Percentiles rank a stretch among this genome's conserved stretches.
Conservation (phyloP, 495 filamentous ascomycete species). For the Halenospora varia region DNA sequence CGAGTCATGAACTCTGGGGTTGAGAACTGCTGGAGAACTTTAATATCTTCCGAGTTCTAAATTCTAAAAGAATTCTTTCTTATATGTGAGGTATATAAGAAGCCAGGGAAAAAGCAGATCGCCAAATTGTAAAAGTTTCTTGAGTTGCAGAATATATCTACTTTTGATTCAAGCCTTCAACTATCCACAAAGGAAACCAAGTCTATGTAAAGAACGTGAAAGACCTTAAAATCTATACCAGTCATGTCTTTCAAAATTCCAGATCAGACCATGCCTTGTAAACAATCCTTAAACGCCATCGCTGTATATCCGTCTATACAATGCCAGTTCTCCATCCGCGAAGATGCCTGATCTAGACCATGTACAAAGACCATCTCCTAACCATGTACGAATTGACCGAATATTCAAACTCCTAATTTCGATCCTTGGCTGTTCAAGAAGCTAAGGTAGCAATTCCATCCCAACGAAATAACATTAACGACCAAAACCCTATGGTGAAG, state of each 20-base stretch:
- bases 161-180: neutral
- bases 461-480: slow-evolving; percentile 77
- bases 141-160: neutral
- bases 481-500: slow-evolving; percentile 81
- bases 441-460: slow-evolving; percentile 97
- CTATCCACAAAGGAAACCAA: neutral
- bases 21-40: neutral
- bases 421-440: slow-evolving; percentile 58
- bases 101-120: neutral
- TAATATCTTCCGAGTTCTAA: neutral
- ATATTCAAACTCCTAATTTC: slow-evolving; percentile 1
- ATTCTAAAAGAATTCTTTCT: too few relatives aligned
- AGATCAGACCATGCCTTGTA: too few relatives aligned
- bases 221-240: neutral
- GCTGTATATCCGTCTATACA: slow-evolving; percentile 3
- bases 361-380: slow-evolving; percentile 1
- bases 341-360: slow-evolving; percentile 7
- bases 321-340: slow-evolving; percentile 1
- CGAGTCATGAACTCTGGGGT: neutral
- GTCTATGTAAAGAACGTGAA: neutral
- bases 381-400: too few relatives aligned
- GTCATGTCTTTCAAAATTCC: too few relatives aligned
- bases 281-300: slow-evolving; percentile 11
- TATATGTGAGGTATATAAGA: too few relatives aligned
- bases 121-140: neutral